Percentiles rank a stretch among this genome's conserved stretches.
Conservation (phyloP, 2,329 filamentous ascomycete species). For the Whalleya microplaca region DNA sequence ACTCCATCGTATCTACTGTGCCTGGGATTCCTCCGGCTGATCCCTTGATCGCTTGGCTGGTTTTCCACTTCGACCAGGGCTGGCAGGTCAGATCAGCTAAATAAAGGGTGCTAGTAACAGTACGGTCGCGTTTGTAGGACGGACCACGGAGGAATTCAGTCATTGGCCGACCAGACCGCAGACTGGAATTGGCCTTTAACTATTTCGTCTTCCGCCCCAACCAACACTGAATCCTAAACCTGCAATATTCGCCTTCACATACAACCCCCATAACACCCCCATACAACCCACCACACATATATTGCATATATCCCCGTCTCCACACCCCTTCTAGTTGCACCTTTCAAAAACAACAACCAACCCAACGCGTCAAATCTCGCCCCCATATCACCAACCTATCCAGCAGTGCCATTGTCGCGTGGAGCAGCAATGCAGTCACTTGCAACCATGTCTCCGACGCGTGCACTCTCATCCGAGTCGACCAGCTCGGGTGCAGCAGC, state of each 20-base stretch:
- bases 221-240: not conserved
- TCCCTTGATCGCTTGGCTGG: not conserved
- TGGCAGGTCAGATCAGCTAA: not conserved
- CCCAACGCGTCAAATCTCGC: conserved; percentile 31
- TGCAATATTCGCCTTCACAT: not conserved
- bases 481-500: conserved; percentile 34
- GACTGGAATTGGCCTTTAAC: conserved; percentile 11
- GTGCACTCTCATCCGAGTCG: conserved; percentile 38
- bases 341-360: conserved; percentile 31
- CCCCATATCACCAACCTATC: conserved; percentile 10
- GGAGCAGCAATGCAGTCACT: conserved; percentile 29
- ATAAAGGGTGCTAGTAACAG: not conserved
- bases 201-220: conserved; percentile 2
- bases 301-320: conserved; percentile 11
- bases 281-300: not conserved
- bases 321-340: conserved; percentile 4
- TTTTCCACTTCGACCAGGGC: too few relatives aligned
- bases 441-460: conserved; percentile 31
- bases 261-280: too few relatives aligned
- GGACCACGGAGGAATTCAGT: conserved; percentile 10
- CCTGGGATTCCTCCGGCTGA: not conserved
- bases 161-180: conserved; percentile 20
- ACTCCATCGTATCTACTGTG: not conserved
- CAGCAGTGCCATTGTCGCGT: conserved; percentile 25
- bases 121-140: conserved; percentile 31